phyloP scores from a whole-genome alignment of 1,284 basidiomycete species.

The Gomphus bonarii region DNA sequence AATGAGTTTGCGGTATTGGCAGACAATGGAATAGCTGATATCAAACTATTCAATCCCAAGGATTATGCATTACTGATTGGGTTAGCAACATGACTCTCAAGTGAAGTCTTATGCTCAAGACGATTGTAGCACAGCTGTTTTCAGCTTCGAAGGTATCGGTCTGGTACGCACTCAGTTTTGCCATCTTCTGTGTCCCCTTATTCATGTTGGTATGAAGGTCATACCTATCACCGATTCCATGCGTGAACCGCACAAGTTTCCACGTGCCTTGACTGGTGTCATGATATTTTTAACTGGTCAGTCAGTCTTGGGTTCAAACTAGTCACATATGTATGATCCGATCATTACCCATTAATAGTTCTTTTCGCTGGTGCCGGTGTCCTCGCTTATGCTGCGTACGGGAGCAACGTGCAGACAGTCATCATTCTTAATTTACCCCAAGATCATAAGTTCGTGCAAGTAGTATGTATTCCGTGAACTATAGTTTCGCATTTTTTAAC shows the following conservation, averaged over 20 bases:
- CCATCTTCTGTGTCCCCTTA: not conserved
- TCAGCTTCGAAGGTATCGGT: slow-evolving; percentile 97
- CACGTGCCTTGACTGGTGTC: slow-evolving; percentile 78
- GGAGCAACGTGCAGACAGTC: slow-evolving; percentile 82
- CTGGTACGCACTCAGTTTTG: slow-evolving; percentile 42
- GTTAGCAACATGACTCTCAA: slow-evolving; percentile 29
- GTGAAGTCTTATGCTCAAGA: slow-evolving; percentile 5
- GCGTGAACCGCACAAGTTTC: slow-evolving; percentile 91
- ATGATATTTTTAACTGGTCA: slow-evolving; percentile 73
- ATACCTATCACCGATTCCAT: slow-evolving; percentile 97
- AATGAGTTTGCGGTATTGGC: slow-evolving; percentile 67
- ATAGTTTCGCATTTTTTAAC: not conserved
- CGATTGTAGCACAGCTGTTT: slow-evolving; percentile 77
- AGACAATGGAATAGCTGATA: slow-evolving; percentile 65
- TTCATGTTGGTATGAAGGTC: slow-evolving; percentile 33
- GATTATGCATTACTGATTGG: slow-evolving; percentile 91
- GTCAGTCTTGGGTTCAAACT: slow-evolving; percentile 27
- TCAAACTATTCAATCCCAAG: slow-evolving; percentile 81
- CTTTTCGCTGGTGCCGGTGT: slow-evolving; percentile 89
- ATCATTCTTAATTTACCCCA: slow-evolving; percentile 92
- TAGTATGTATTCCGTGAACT: slow-evolving; percentile 32
- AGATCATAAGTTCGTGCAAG: slow-evolving; percentile 81
- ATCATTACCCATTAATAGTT: slow-evolving; percentile 29
- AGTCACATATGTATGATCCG: slow-evolving; percentile 7
- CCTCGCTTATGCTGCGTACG: slow-evolving; percentile 85